Percentiles rank a stretch among this genome's conserved stretches.
Conservation (phyloP, 2,329 filamentous ascomycete species). For the Teratosphaeria pseudoeucalypti region DNA sequence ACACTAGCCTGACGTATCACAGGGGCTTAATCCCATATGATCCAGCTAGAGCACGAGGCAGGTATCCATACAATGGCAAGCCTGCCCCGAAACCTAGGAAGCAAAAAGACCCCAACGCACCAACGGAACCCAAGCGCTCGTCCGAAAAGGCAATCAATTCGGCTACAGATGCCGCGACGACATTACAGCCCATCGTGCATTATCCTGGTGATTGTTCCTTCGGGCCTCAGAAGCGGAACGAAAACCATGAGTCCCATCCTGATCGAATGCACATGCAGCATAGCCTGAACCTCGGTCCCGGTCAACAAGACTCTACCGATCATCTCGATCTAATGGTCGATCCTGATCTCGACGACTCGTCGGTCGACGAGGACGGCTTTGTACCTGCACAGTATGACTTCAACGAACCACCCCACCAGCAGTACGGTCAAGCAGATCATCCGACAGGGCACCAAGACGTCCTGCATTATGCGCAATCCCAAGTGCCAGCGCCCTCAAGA, state of each 20-base stretch:
- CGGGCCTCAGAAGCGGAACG: slow-evolving; percentile 12
- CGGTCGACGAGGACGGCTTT: neutral
- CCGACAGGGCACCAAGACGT: neutral
- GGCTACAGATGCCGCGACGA: slow-evolving; percentile 6
- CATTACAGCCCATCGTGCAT: slow-evolving; percentile 9
- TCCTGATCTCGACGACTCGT: neutral
- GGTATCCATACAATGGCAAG: slow-evolving; percentile 6
- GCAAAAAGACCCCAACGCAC: neutral
- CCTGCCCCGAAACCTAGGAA: slow-evolving; percentile 1
- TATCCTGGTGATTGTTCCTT: slow-evolving; percentile 15
- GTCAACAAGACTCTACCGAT: neutral
- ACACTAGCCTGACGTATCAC: neutral
- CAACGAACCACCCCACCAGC: neutral
- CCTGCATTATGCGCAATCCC: neutral
- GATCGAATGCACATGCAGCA: neutral
- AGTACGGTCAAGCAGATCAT: neutral
- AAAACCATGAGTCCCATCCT: neutral
- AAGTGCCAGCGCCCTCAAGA: neutral
- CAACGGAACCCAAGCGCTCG: neutral
- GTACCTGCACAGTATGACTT: neutral
- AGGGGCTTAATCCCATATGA: slow-evolving; percentile 14
- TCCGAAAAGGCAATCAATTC: slow-evolving; percentile 1
- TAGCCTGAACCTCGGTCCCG: neutral
- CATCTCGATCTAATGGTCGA: neutral
- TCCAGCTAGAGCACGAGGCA: slow-evolving; percentile 12